phyloP scores from a whole-genome alignment of 139 green algal genomes.

The Asterochloris sp. region DNA sequence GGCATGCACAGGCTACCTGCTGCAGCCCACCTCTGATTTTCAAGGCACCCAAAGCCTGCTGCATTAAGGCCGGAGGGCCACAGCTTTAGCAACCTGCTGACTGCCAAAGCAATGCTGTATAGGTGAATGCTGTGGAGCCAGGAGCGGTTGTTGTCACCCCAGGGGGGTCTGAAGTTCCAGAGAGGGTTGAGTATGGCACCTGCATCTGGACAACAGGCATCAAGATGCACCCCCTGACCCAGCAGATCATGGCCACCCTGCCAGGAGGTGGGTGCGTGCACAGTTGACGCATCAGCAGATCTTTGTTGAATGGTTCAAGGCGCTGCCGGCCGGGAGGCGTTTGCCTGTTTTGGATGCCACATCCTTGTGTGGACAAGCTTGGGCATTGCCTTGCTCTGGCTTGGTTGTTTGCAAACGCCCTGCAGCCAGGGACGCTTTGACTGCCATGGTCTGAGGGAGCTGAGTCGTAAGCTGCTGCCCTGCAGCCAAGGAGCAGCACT shows the following conservation, averaged over 20 bases:
- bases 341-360: too few species aligned
- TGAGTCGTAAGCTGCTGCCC: neutral
- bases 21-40: too few species aligned
- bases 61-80: too few species aligned
- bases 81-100: too few species aligned
- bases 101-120: neutral
- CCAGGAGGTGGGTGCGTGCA: neutral
- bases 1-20: too few species aligned
- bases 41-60: too few species aligned
- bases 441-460: neutral
- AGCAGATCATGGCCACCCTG: constrained; percentile 22
- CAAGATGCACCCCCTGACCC: constrained; percentile 39
- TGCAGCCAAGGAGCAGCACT: constrained; percentile 26
- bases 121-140: constrained; percentile 36
- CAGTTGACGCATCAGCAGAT: too few species aligned
- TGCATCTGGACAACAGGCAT: constrained; percentile 54
- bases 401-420: neutral
- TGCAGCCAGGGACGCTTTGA: neutral
- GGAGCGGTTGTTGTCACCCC: constrained; percentile 17
- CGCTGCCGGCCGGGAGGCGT: too few species aligned
- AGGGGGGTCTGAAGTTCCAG: neutral
- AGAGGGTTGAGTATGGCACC: constrained; percentile 34
- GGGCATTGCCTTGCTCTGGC: neutral
- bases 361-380: neutral
- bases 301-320: too few species aligned